Base-by-base conservation (phyloP, 768 basidiomycete species). In the Paxillus involutus region DNA sequence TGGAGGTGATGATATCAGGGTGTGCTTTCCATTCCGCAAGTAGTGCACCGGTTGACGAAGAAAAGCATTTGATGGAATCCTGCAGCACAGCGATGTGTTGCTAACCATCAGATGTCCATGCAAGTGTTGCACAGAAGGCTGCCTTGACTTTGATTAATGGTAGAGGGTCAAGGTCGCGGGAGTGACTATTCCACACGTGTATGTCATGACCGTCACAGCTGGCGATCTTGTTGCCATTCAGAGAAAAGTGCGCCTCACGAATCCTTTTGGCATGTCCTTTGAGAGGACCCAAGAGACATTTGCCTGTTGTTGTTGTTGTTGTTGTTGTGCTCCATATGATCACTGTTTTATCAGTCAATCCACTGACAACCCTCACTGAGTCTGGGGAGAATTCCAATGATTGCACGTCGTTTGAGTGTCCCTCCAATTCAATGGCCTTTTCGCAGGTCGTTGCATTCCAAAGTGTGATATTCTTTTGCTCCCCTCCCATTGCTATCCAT, bases 21-120 rank as follows among this genome's bases (percentile, higher is more conserved):
- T 64, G 58, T 0, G 56, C 58, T 13, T 8, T 47, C 47, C 63
- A 57, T 8, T 42, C 52, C 1, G 44, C 24, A 7, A 41, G 10
- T n/a, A 44, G 24, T 4, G 45, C n/a, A 2, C 51, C 51, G 13
- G 51, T 51, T 32, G 39, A 46, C 12, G 19, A 39, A 36, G 55
- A 41, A 12, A 58, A 47, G 42, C 36, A 29, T 19, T n/a, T 16
- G 19, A 58, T 47, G 1, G 14, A 40, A 12, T 21, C 44, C 24
- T 4, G 16, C 3, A 1, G 5, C 4, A 21, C 40, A 49, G 40
- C 48, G 3, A 50, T 46, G 35, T 54, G 26, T 44, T 16, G 44
- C 6, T 30, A 9, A 26, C 44, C 26, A 16, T 44, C 44, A 6
- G 26, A 4, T 14, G 44, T 29, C 44, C 44, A 44, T 7, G 16